phyloP scores from a whole-genome alignment of 305 asterid genomes.

The Plantago lanceolata region DNA sequence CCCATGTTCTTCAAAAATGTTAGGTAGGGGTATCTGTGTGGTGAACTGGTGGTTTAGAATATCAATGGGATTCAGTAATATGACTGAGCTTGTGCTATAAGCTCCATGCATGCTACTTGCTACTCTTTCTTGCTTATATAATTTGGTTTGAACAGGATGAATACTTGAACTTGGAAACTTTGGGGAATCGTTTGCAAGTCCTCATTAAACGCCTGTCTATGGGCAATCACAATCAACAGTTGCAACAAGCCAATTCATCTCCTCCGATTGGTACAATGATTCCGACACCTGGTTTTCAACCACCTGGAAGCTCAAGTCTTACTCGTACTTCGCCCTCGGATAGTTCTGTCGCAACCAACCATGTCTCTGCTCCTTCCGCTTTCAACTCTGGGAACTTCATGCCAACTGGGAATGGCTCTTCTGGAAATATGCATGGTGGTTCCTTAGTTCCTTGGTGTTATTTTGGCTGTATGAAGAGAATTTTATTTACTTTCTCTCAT shows the following conservation, averaged over 20 bases:
- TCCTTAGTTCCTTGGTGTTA: conserved; percentile 54
- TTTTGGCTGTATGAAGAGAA: conserved; percentile 17
- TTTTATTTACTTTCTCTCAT: conserved; percentile 23
- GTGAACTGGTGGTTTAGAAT: conserved; percentile 2
- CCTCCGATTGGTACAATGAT: conserved; percentile 85
- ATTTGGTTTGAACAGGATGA: conserved; percentile 57
- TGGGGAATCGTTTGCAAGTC: conserved; percentile 69
- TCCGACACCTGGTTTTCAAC: conserved; percentile 96
- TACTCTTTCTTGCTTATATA: conserved; percentile 12
- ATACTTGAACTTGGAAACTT: conserved; percentile 62
- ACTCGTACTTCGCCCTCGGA: conserved; percentile 50
- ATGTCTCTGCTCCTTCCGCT: conserved; percentile 46
- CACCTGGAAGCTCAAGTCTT: conserved; percentile 53
- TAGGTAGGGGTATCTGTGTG: not conserved
- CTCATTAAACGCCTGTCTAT: conserved; percentile 47
- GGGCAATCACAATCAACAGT: conserved; percentile 61
- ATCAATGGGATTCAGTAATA: conserved; percentile 1
- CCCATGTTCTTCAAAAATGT: conserved; percentile 1
- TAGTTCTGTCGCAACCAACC: conserved; percentile 45
- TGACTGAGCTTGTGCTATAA: not conserved
- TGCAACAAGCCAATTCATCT: conserved; percentile 66
- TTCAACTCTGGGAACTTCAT: conserved; percentile 52
- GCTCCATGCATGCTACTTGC: conserved; percentile 8
- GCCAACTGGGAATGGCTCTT: conserved; percentile 51
- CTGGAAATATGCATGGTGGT: conserved; percentile 56